Conservation (phyloP, 1,139 yeast genomes). For the Kodamaea derodonti region DNA sequence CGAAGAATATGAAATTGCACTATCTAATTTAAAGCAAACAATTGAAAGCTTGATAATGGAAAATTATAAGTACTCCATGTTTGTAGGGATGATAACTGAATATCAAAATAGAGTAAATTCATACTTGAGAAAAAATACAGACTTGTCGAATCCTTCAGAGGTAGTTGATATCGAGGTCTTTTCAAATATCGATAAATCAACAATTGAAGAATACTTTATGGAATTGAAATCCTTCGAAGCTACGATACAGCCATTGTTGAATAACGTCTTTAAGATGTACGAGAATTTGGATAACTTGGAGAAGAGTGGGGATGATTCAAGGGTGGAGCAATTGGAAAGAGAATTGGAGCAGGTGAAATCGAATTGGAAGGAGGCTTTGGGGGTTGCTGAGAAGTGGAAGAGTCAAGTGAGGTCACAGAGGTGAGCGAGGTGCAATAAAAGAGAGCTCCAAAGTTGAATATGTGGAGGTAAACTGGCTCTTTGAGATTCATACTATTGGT, state of each 20-base stretch:
- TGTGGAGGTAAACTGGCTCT: no score
- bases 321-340: conserved; percentile 26
- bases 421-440: no score
- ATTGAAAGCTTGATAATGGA: conserved; percentile 39
- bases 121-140: conserved; percentile 13
- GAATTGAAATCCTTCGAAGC: conserved; percentile 39
- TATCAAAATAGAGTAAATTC: conserved; percentile 25
- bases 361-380: conserved; percentile 45
- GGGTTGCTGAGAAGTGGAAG: conserved; percentile 48
- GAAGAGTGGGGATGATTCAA: conserved; percentile 7
- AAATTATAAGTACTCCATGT: conserved; percentile 34
- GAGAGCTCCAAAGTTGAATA: no score
- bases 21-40: conserved; percentile 34
- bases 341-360: conserved; percentile 35
- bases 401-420: conserved; percentile 7
- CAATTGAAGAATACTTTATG: conserved; percentile 20
- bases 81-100: conserved; percentile 27
- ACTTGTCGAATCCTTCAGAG: conserved; percentile 31
- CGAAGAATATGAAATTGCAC: conserved; percentile 35
- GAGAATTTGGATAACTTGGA: conserved; percentile 16
- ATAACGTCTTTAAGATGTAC: conserved; percentile 16
- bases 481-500: no score
- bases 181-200: conserved; percentile 16
- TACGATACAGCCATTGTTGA: conserved; percentile 31
- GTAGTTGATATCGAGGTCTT: conserved; percentile 24